Evolutionary conservation across 2,329 filamentous ascomycete species (phyloP).

Genomic region (Penicillium corylophilum): DNA sequence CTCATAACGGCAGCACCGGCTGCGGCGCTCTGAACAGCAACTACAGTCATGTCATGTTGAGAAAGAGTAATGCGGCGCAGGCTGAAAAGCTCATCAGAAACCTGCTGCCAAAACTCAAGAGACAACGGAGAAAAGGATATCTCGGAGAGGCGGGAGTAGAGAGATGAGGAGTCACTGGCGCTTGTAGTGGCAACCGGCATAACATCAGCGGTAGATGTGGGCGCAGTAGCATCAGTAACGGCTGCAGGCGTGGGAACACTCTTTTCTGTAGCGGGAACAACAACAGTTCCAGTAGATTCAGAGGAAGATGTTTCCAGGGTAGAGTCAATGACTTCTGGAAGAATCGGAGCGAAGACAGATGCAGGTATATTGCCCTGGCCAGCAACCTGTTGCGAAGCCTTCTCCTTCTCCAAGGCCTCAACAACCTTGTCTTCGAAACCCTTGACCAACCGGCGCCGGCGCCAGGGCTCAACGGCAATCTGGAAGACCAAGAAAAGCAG

Average conservation of each 20-base stretch:
- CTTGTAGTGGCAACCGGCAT: neutral
- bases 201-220: too few species aligned
- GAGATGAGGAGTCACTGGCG: constrained; percentile 6
- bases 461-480: constrained; percentile 91
- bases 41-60: constrained; percentile 69
- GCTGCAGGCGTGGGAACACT: too few species aligned
- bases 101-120: constrained; percentile 50
- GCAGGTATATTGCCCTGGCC: constrained; percentile 6
- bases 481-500: constrained; percentile 82
- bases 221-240: too few species aligned
- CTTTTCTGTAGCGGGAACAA: neutral
- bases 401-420: constrained; percentile 68
- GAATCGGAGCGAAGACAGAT: neutral
- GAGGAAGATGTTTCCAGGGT: constrained; percentile 2
- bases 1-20: constrained; percentile 64
- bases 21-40: constrained; percentile 66
- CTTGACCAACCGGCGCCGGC: constrained; percentile 73
- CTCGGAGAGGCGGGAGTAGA: constrained; percentile 25
- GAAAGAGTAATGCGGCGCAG: constrained; percentile 62
- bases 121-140: constrained; percentile 27
- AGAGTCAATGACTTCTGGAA: constrained; percentile 16
- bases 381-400: constrained; percentile 33
- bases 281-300: neutral
- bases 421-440: constrained; percentile 78
- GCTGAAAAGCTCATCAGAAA: constrained; percentile 61